These are phyloP conservation scores for Rhodotorula sp. DNA, from an alignment of 1,284 basidiomycete genomes.

Conservation along the genomic window DNA sequence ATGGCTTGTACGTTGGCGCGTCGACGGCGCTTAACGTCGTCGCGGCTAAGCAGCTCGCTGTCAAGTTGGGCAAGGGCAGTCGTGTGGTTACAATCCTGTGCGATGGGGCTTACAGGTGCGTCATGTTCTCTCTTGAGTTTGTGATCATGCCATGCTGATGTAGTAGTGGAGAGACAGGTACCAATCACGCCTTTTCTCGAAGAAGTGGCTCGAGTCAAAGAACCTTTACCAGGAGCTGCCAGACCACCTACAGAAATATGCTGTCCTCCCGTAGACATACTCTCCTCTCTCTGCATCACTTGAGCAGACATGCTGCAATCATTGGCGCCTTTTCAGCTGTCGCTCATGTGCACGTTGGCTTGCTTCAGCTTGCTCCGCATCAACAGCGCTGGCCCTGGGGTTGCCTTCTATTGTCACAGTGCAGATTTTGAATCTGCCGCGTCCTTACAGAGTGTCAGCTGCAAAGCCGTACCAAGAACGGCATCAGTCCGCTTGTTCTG, in stretches of 20 bases:
- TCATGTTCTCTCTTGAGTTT: not conserved
- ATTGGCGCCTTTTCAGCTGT: too few species aligned
- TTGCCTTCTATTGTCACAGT: too few species aligned
- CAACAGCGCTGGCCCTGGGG: too few species aligned
- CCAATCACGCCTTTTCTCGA: constrained; percentile 74
- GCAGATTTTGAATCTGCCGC: too few species aligned
- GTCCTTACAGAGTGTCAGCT: too few species aligned
- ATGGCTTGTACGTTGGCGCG: constrained; percentile 95
- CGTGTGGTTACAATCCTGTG: constrained; percentile 86
- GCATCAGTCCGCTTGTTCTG: too few species aligned
- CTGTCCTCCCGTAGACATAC: constrained; percentile 60
- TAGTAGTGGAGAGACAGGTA: constrained; percentile 55
- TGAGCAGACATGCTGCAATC: too few species aligned
- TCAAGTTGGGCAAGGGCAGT: constrained; percentile 73
- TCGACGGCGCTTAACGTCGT: constrained; percentile 94
- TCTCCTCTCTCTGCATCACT: too few species aligned
- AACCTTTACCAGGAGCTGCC: constrained; percentile 77
- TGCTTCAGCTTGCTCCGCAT: too few species aligned
- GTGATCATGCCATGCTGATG: not conserved
- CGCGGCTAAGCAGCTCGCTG: constrained; percentile 83
- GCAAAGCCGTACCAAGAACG: too few species aligned
- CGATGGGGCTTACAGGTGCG: constrained; percentile 82
- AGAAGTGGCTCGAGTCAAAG: constrained; percentile 86
- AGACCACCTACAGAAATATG: constrained; percentile 80
- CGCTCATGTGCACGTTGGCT: too few species aligned